Evolutionary conservation across 495 filamentous ascomycete species (phyloP).

Genomic region (Stereocaulon alpinum): DNA sequence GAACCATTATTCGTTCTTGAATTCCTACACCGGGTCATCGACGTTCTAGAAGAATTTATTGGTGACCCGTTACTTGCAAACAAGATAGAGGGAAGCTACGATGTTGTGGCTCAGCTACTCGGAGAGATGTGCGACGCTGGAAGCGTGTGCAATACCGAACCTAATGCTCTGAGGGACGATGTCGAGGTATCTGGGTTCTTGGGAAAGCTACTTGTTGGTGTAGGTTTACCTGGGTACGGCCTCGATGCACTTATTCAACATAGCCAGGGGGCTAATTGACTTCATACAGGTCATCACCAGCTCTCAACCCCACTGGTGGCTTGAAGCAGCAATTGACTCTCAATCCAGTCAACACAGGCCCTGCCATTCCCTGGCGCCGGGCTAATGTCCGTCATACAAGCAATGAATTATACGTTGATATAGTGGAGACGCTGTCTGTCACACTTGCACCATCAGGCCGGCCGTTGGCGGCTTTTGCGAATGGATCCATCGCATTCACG

Average conservation of each 20-base stretch:
- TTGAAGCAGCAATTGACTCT: slow-evolving; percentile 38
- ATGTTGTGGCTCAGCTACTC: slow-evolving; percentile 87
- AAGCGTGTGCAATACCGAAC: slow-evolving; percentile 79
- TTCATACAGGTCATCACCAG: slow-evolving; percentile 32
- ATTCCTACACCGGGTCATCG: slow-evolving; percentile 88
- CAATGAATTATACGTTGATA: slow-evolving; percentile 94
- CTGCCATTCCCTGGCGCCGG: slow-evolving; percentile 74
- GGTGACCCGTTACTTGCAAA: slow-evolving; percentile 75
- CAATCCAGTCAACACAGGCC: slow-evolving; percentile 33
- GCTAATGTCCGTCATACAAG: slow-evolving; percentile 90
- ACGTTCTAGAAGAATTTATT: slow-evolving; percentile 90
- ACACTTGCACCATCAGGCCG: slow-evolving; percentile 83
- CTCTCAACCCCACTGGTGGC: slow-evolving; percentile 32
- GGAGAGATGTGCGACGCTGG: slow-evolving; percentile 96
- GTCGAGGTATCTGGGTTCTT: slow-evolving; percentile 85
- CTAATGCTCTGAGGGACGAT: slow-evolving; percentile 82
- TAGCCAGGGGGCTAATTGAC: slow-evolving; percentile 3
- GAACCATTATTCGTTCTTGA: slow-evolving; percentile 93
- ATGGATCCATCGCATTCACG: slow-evolving; percentile 90
- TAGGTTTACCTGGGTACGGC: slow-evolving; percentile 64
- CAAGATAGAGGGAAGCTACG: slow-evolving; percentile 82
- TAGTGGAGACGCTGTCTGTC: slow-evolving; percentile 80
- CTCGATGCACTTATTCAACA: neutral
- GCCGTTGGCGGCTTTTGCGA: slow-evolving; percentile 73
- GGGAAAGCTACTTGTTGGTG: slow-evolving; percentile 80